Evolutionary conservation across 495 filamentous ascomycete species (phyloP).

Genomic region (Neurospora africana): DNA sequence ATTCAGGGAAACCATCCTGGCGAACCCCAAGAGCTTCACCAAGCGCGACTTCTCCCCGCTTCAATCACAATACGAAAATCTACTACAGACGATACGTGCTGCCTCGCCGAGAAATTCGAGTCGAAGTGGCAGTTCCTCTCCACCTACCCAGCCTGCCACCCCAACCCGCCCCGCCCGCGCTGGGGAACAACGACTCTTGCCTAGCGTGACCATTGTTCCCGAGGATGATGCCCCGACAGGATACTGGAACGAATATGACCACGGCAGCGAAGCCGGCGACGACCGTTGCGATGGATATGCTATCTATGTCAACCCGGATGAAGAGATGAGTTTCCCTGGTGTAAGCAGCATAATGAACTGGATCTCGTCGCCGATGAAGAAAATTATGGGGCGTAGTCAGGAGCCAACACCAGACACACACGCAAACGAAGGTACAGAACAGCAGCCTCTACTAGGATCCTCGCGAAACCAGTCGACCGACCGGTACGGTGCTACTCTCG

Average conservation of each 20-base stretch:
- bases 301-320: slow-evolving; percentile 47
- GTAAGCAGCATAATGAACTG: slow-evolving; percentile 30
- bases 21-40: slow-evolving; percentile 52
- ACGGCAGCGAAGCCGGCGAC: slow-evolving; percentile 46
- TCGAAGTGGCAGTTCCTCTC: slow-evolving; percentile 4
- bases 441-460: slow-evolving; percentile 25
- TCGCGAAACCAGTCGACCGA: not conserved
- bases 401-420: not conserved
- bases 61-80: slow-evolving; percentile 43
- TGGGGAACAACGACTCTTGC: slow-evolving; percentile 4
- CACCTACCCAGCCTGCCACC: slow-evolving; percentile 8
- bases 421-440: slow-evolving; percentile 12
- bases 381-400: slow-evolving; percentile 17
- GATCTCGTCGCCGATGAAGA: slow-evolving; percentile 34
- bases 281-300: slow-evolving; percentile 34
- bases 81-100: slow-evolving; percentile 42
- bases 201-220: slow-evolving; percentile 11
- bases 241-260: slow-evolving; percentile 61
- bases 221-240: slow-evolving; percentile 8
- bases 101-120: slow-evolving; percentile 17
- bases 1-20: slow-evolving; percentile 47
- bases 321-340: slow-evolving; percentile 36
- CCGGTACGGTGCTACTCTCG: not conserved
- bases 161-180: slow-evolving; percentile 10
- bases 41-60: slow-evolving; percentile 44